These are phyloP conservation scores for Kwoniella europaea DNA, from an alignment of 768 basidiomycete genomes.

Conservation along the genomic window DNA sequence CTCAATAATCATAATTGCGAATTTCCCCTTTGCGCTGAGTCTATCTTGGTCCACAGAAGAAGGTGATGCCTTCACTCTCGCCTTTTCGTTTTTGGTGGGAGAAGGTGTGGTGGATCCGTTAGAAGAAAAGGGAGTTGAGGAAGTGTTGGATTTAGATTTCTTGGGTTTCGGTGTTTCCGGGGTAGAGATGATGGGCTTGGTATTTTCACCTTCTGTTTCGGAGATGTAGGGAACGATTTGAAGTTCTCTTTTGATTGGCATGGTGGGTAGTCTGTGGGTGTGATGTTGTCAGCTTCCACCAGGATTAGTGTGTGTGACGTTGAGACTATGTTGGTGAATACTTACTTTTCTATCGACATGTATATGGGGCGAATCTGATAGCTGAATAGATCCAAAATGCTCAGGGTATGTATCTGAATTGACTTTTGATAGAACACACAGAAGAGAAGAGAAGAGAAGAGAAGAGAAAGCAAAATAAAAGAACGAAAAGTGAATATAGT, in stretches of 20 bases:
- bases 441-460: no score
- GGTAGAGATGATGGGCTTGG: background rate
- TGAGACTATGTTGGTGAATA: no score
- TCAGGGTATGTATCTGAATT: no score
- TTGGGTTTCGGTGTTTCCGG: background rate
- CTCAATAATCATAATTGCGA: slow-evolving; percentile 22
- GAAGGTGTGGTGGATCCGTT: background rate
- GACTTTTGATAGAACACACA: no score
- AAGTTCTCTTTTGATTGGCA: slow-evolving; percentile 10
- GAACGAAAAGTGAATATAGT: no score
- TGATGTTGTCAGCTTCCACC: no score
- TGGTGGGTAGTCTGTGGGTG: background rate
- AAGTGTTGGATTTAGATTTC: background rate
- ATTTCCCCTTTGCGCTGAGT: slow-evolving; percentile 16
- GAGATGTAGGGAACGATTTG: background rate
- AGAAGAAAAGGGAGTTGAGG: background rate
- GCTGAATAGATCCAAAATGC: no score
- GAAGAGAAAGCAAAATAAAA: no score
- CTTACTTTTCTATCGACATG: no score
- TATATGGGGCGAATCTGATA: no score
- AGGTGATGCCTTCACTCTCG: background rate
- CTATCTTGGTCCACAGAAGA: background rate
- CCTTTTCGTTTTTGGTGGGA: slow-evolving; percentile 7
- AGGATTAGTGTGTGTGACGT: no score
- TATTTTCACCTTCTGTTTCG: background rate